Conservation (phyloP, 441 rosid species). For the Gossypium gossypioides region DNA sequence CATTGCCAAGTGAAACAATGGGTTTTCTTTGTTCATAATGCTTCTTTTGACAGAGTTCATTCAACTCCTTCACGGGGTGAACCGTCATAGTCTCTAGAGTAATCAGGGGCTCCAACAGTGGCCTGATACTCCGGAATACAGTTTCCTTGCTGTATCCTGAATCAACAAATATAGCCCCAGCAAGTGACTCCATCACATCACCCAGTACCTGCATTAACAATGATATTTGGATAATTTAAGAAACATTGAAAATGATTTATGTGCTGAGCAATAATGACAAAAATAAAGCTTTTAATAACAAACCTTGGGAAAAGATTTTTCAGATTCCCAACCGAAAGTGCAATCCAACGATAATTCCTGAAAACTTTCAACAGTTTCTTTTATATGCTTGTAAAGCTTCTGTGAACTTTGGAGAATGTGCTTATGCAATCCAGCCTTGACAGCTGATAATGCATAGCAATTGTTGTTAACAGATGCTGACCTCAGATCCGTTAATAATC, state of each 20-base stretch:
- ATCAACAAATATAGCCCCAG: slow-evolving; percentile 76
- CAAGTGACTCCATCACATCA: slow-evolving; percentile 78
- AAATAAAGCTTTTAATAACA: background rate
- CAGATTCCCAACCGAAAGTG: slow-evolving; percentile 76
- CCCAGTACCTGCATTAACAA: slow-evolving; percentile 57
- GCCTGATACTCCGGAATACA: slow-evolving; percentile 53
- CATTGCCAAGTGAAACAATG: slow-evolving; percentile 9
- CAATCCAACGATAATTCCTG: slow-evolving; percentile 22
- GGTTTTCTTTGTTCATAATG: slow-evolving; percentile 25
- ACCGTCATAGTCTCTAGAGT: slow-evolving; percentile 52
- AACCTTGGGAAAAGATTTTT: slow-evolving; percentile 73
- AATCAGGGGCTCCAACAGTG: slow-evolving; percentile 63
- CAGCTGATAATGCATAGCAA: slow-evolving; percentile 54
- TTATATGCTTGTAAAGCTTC: slow-evolving; percentile 50
- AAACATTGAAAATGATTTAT: background rate
- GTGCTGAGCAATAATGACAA: background rate
- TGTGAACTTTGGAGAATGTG: slow-evolving; percentile 61
- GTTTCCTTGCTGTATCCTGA: slow-evolving; percentile 52
- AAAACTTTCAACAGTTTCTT: slow-evolving; percentile 23
- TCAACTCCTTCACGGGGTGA: slow-evolving; percentile 59
- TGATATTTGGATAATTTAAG: background rate
- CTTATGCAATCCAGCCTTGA: slow-evolving; percentile 53
- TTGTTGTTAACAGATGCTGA: slow-evolving; percentile 92
- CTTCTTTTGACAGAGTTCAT: slow-evolving; percentile 42
- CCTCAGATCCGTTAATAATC: slow-evolving; percentile 72